Conservation (phyloP, 306 rosid species). For the Chamaecrista fasciculata region DNA sequence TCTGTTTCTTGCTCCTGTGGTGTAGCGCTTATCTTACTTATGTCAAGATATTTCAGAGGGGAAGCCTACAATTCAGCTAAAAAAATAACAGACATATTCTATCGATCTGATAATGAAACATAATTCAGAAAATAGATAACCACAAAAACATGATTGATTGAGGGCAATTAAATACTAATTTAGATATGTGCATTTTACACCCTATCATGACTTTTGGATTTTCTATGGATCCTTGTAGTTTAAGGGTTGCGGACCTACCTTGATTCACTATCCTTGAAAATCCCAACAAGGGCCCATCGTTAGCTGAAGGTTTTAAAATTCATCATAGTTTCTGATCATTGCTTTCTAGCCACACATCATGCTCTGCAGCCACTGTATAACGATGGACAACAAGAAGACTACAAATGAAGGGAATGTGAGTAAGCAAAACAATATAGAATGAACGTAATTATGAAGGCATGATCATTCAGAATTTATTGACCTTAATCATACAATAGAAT, state of each 20-base stretch:
- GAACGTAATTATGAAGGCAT: conserved; percentile 16
- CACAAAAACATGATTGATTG: not conserved
- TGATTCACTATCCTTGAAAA: conserved; percentile 20
- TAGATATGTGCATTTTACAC: conserved; percentile 19
- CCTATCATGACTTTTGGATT: conserved; percentile 6
- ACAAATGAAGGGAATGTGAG: conserved; percentile 36
- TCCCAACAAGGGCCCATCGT: conserved; percentile 18
- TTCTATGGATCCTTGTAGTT: conserved; percentile 8
- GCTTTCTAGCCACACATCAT: conserved; percentile 22
- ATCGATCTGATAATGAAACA: not conserved
- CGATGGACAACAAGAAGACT: conserved; percentile 37
- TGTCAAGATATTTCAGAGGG: conserved; percentile 6
- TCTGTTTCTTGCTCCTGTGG: not conserved
- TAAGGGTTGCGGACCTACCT: conserved; percentile 30
- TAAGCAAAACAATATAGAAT: conserved; percentile 17
- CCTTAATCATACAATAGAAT: conserved; percentile 21
- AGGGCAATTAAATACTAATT: conserved; percentile 12
- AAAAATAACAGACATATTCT: not conserved
- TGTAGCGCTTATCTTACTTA: not conserved
- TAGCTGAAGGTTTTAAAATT: conserved; percentile 1
- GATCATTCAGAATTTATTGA: conserved; percentile 6
- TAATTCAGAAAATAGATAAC: not conserved
- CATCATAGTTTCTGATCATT: conserved; percentile 17
- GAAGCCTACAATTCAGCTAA: not conserved
- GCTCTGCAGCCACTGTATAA: conserved; percentile 19